phyloP scores from a whole-genome alignment of 257 asterid genomes.

The Oldenlandia corymbosa region DNA sequence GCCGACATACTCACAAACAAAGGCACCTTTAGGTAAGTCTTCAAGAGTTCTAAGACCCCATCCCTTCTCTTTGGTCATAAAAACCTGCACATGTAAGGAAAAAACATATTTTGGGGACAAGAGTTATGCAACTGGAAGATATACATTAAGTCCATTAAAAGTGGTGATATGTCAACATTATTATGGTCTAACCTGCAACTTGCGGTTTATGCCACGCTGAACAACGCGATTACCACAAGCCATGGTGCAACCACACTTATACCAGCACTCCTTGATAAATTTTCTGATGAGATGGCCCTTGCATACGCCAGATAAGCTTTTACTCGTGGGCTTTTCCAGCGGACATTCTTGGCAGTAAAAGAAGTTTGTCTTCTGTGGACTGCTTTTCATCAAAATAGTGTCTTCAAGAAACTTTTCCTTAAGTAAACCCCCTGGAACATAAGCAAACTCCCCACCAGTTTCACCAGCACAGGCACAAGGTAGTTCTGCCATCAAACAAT shows the following conservation, averaged over 20 bases:
- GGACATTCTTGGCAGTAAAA: conserved; percentile 64
- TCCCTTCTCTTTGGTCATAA: conserved; percentile 56
- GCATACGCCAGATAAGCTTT: conserved; percentile 31
- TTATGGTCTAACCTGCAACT: conserved; percentile 52
- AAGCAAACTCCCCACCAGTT: conserved; percentile 70
- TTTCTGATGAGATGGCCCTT: conserved; percentile 50
- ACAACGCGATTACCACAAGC: conserved; percentile 71
- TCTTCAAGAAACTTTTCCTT: conserved; percentile 40
- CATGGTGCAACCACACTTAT: conserved; percentile 68
- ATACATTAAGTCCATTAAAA: background rate
- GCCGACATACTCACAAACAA: conserved; percentile 60
- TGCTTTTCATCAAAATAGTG: conserved; percentile 35
- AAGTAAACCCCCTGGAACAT: conserved; percentile 43
- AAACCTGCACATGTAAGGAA: conserved; percentile 30
- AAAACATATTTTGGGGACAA: too few relatives aligned
- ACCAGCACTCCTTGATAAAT: conserved; percentile 80
- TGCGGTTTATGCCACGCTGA: conserved; percentile 55
- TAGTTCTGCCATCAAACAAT: conserved; percentile 46
- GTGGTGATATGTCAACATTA: background rate
- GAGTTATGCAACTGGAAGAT: background rate
- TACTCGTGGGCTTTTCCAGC: conserved; percentile 50
- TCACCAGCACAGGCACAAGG: conserved; percentile 73
- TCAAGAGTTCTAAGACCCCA: conserved; percentile 80
- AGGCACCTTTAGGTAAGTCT: conserved; percentile 31
- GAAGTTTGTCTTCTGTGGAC: conserved; percentile 24